phyloP scores from a whole-genome alignment of 192 early-diverging fungal species.

The Backusella luteola region DNA sequence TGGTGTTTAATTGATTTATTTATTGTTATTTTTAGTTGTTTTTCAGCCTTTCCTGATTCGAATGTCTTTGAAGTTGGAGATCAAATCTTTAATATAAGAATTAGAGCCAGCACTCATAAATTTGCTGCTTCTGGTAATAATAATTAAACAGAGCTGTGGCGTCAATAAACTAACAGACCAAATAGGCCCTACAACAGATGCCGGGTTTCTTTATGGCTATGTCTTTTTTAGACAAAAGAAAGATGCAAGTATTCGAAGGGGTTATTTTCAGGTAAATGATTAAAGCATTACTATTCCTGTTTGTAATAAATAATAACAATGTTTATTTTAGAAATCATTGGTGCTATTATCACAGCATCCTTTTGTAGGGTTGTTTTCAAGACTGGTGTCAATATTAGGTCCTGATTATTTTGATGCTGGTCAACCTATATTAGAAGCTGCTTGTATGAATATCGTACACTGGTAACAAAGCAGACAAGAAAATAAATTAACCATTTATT shows the following conservation, averaged over 20 bases:
- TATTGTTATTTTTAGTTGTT: constrained; percentile 44
- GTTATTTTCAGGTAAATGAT: constrained; percentile 76
- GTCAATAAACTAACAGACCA: not conserved
- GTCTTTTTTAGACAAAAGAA: constrained; percentile 94
- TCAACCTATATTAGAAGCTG: constrained; percentile 74
- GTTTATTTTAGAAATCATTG: constrained; percentile 66
- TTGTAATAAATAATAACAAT: not conserved
- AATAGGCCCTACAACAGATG: constrained; percentile 51
- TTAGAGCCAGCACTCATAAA: constrained; percentile 57
- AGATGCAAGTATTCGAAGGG: constrained; percentile 81
- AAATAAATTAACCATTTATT: not conserved
- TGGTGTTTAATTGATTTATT: not conserved
- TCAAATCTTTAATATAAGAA: constrained; percentile 70
- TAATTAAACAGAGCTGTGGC: not conserved
- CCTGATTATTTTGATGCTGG: constrained; percentile 81
- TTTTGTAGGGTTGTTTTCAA: constrained; percentile 82
- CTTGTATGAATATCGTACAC: constrained; percentile 72
- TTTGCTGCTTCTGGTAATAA: constrained; percentile 50
- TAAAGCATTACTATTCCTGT: not conserved
- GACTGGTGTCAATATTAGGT: constrained; percentile 72
- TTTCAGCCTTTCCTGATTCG: constrained; percentile 78
- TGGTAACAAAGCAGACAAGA: constrained; percentile 49
- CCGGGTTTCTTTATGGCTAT: constrained; percentile 79
- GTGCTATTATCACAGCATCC: constrained; percentile 88
- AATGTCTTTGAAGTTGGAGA: constrained; percentile 74